Evolutionary conservation across 106 monocot species (phyloP).

Genomic region (Chionographis japonica): DNA sequence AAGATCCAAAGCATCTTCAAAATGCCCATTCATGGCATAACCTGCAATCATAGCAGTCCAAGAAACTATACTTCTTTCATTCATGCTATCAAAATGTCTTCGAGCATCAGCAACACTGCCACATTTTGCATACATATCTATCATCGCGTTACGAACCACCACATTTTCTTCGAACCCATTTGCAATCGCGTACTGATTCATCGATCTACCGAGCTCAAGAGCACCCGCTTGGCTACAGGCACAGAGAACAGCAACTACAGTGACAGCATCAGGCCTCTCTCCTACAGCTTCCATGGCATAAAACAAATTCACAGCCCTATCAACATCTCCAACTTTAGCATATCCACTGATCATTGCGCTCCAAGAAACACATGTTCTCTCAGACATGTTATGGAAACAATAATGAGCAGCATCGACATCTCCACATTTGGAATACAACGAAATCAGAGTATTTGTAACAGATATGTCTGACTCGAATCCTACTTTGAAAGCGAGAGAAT

Average conservation of each 20-base stretch:
- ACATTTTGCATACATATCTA: slow-evolving; percentile 49
- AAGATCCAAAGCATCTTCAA: slow-evolving; percentile 21
- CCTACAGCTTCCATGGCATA: slow-evolving; percentile 22
- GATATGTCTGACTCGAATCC: slow-evolving; percentile 23
- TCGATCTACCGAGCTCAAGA: slow-evolving; percentile 29
- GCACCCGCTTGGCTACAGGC: slow-evolving; percentile 29
- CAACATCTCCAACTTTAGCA: slow-evolving; percentile 16
- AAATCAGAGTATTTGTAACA: slow-evolving; percentile 28
- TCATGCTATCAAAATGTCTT: slow-evolving; percentile 27
- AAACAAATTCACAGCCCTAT: slow-evolving; percentile 18
- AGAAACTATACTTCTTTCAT: slow-evolving; percentile 26
- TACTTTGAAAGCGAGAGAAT: slow-evolving; percentile 21
- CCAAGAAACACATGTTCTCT: slow-evolving; percentile 35
- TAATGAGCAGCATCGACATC: slow-evolving; percentile 16
- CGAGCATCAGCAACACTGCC: slow-evolving; percentile 23
- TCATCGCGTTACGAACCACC: slow-evolving; percentile 25
- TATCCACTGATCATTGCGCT: slow-evolving; percentile 27
- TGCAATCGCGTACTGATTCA: slow-evolving; percentile 17
- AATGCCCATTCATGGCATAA: slow-evolving; percentile 32
- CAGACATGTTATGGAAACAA: slow-evolving; percentile 20
- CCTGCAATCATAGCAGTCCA: slow-evolving; percentile 43
- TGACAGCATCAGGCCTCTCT: slow-evolving; percentile 30
- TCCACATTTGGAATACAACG: slow-evolving; percentile 31
- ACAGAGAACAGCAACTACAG: slow-evolving; percentile 33
- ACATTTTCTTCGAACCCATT: slow-evolving; percentile 15